A percentile compares a stretch with the other conserved stretches of the same genome.
phyloP scores from a whole-genome alignment of 164 flowering plant species.

The Chloranthus sessilifolius region DNA sequence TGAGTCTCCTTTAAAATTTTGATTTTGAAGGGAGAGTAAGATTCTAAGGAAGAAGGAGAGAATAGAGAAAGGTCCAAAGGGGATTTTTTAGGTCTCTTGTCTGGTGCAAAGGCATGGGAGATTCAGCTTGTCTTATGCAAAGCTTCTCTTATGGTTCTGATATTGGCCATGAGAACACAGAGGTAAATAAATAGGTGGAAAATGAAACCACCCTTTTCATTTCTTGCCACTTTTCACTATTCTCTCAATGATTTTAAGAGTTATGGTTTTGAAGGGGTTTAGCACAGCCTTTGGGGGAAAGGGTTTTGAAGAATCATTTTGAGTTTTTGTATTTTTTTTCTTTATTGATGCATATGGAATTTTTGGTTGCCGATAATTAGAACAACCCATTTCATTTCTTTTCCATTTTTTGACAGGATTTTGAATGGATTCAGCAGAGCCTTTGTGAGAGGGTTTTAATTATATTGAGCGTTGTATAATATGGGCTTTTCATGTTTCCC shows the following conservation, averaged over 20 bases:
- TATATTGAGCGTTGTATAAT: too few relatives aligned
- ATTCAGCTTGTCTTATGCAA: slow-evolving; percentile 52
- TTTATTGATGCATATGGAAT: too few relatives aligned
- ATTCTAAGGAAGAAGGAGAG: neutral
- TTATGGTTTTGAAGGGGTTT: neutral
- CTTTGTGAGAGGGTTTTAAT: too few relatives aligned
- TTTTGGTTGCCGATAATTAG: too few relatives aligned
- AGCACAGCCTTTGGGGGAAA: too few relatives aligned
- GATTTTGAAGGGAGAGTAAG: slow-evolving; percentile 5
- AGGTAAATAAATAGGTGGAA: slow-evolving; percentile 29
- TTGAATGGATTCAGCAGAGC: too few relatives aligned
- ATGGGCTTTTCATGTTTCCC: slow-evolving; percentile 10
- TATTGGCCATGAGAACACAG: slow-evolving; percentile 24
- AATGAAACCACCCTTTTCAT: neutral
- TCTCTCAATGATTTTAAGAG: slow-evolving; percentile 6
- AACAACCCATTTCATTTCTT: too few relatives aligned
- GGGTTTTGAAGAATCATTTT: too few relatives aligned
- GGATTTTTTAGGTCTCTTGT: neutral
- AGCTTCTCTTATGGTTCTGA: slow-evolving; percentile 47
- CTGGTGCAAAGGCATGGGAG: slow-evolving; percentile 34
- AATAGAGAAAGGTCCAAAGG: neutral
- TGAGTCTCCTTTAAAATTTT: slow-evolving; percentile 9
- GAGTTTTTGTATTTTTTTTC: too few relatives aligned
- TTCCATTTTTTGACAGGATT: too few relatives aligned
- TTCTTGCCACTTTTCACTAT: slow-evolving; percentile 3